Percentiles rank a stretch among this genome's conserved stretches.
Conservation (phyloP, 257 asterid genomes). For the Voacanga thouarsii region DNA sequence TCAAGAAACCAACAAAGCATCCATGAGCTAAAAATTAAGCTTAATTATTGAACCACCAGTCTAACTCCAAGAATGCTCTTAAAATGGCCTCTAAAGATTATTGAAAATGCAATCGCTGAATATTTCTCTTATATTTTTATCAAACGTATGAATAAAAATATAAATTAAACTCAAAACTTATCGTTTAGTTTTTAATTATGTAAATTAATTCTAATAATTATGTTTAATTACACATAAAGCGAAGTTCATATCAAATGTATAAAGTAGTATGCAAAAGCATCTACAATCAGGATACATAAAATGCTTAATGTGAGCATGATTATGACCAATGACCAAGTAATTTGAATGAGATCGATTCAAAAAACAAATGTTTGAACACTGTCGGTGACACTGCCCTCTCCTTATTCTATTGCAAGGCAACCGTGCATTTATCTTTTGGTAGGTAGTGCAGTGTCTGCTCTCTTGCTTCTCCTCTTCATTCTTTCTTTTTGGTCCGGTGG, state of each 20-base stretch:
- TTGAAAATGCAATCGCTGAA: too few species aligned
- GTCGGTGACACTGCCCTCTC: conserved; percentile 17
- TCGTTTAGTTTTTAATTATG: too few species aligned
- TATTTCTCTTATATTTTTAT: too few species aligned
- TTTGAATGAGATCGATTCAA: not conserved
- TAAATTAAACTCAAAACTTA: too few species aligned
- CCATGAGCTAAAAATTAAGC: too few species aligned
- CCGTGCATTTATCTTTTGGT: conserved; percentile 9
- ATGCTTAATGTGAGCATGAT: conserved; percentile 4
- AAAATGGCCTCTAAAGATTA: too few species aligned
- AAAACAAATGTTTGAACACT: not conserved
- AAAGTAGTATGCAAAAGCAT: not conserved
- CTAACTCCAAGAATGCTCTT: too few species aligned
- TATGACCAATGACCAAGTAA: not conserved
- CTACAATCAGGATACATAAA: not conserved
- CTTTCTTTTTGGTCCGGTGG: not conserved
- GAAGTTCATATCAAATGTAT: not conserved
- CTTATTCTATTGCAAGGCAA: conserved; percentile 1
- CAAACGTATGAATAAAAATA: too few species aligned
- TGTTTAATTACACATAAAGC: not conserved
- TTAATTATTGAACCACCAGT: too few species aligned
- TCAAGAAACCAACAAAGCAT: too few species aligned
- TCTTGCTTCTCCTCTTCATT: not conserved
- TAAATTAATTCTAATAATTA: too few species aligned
- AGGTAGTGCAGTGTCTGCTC: not conserved